Evolutionary conservation across 2,329 filamentous ascomycete genomes (phyloP).

Genomic region (Neoscytalidium dimidiatum): DNA sequence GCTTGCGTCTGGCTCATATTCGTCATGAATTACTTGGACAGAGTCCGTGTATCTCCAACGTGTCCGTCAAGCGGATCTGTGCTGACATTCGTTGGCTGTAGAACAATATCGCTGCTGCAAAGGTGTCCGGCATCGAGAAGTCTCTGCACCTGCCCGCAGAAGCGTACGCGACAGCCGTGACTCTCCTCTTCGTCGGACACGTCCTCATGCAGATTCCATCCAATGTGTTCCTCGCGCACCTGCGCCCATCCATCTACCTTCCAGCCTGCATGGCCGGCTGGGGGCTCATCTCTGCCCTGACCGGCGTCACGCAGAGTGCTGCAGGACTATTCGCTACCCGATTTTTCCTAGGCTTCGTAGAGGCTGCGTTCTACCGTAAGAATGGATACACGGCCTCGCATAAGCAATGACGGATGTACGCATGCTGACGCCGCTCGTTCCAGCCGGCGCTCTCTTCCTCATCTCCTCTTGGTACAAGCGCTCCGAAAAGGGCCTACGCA

Average conservation of each 20-base stretch:
- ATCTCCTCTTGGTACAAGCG: conserved; percentile 40
- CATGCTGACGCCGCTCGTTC: no score
- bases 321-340: conserved; percentile 40
- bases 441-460: conserved; percentile 37
- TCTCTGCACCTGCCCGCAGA: conserved; percentile 38
- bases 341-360: conserved; percentile 41
- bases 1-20: no score
- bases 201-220: conserved; percentile 38
- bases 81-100: no score
- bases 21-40: no score
- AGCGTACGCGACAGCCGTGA: conserved; percentile 49
- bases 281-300: conserved; percentile 42
- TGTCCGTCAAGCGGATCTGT: no score
- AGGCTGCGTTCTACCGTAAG: conserved; percentile 37
- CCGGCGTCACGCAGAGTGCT: conserved; percentile 36
- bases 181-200: conserved; percentile 59
- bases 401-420: no score
- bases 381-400: no score
- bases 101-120: conserved; percentile 66
- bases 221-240: conserved; percentile 44
- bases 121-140: conserved; percentile 61
- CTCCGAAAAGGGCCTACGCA: conserved; percentile 41
- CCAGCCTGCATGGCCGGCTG: conserved; percentile 40
- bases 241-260: conserved; percentile 40
- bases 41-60: no score